These are phyloP conservation scores for Trichothecium sympodiale DNA, from an alignment of 2,329 filamentous ascomycete genomes.

Conservation along the genomic window DNA sequence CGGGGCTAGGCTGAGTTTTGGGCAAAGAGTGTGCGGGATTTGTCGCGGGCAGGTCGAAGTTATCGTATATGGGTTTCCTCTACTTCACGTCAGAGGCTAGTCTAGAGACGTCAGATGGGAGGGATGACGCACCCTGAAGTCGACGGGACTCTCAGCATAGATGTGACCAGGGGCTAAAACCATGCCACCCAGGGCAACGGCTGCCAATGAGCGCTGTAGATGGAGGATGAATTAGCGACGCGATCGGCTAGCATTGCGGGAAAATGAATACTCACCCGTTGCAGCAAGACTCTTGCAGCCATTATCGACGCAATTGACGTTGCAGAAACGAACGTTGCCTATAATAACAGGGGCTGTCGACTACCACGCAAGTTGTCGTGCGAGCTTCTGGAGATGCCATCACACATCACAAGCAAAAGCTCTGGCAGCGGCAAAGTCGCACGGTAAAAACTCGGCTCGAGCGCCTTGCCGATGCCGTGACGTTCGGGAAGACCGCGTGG, in stretches of 20 bases:
- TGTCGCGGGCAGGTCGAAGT: constrained; percentile 37
- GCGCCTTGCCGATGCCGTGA: too few species aligned
- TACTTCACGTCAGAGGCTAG: constrained; percentile 5
- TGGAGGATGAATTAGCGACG: constrained; percentile 16
- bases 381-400: too few species aligned
- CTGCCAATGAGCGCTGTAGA: constrained; percentile 38
- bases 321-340: constrained; percentile 2
- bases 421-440: too few species aligned
- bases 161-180: constrained; percentile 35
- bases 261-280: constrained; percentile 37
- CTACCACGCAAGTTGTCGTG: too few species aligned
- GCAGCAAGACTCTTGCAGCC: constrained; percentile 49
- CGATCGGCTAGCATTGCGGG: background rate
- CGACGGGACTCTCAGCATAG: constrained; percentile 38
- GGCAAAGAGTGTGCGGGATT: constrained; percentile 15
- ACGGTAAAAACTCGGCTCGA: too few species aligned
- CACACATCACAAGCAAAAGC: too few species aligned
- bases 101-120: background rate
- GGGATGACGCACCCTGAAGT: constrained; percentile 17
- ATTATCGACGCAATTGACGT: constrained; percentile 41
- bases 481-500: too few species aligned
- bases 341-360: too few species aligned
- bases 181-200: constrained; percentile 38
- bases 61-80: constrained; percentile 74
- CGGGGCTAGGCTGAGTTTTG: constrained; percentile 13